These are phyloP conservation scores for Stachybotrys chlorohalonatus DNA, from an alignment of 2,329 filamentous ascomycete genomes.

Conservation along the genomic window DNA sequence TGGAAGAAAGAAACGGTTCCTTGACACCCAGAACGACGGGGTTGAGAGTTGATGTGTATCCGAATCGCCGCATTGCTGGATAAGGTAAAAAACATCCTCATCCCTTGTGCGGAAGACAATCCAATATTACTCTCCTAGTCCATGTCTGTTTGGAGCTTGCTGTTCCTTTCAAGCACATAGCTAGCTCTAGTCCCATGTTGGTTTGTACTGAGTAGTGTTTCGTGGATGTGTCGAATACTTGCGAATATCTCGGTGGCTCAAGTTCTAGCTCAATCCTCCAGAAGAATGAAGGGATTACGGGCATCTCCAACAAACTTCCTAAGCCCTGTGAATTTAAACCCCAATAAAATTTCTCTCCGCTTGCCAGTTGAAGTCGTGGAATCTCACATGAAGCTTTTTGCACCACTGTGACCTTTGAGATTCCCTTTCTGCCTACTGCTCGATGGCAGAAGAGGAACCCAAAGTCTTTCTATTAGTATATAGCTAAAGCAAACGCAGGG, in stretches of 20 bases:
- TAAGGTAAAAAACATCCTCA: too few species aligned
- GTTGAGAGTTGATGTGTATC: too few species aligned
- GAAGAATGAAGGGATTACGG: conserved; percentile 36
- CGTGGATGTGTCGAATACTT: conserved; percentile 36
- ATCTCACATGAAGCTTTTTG: conserved; percentile 25
- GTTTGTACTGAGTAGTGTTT: too few species aligned
- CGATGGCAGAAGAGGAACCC: conserved; percentile 25
- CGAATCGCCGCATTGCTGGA: too few species aligned
- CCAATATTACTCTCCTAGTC: too few species aligned
- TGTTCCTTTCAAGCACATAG: too few species aligned
- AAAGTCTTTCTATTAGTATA: conserved; percentile 35
- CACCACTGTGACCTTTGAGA: conserved; percentile 20
- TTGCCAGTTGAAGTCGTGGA: conserved; percentile 46
- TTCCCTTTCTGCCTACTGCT: conserved; percentile 39
- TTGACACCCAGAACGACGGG: too few species aligned
- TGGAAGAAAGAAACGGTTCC: too few species aligned
- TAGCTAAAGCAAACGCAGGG: conserved; percentile 42
- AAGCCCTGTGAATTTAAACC: conserved; percentile 37
- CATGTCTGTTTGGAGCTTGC: too few species aligned
- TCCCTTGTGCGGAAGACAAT: too few species aligned
- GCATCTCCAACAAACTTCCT: conserved; percentile 34
- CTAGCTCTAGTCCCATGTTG: too few species aligned
- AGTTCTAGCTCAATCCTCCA: conserved; percentile 28
- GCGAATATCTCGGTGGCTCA: conserved; percentile 38
- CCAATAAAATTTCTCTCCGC: conserved; percentile 39